A percentile compares a stretch with the other conserved stretches of the same genome.
phyloP scores from a whole-genome alignment of 257 asterid species.

The Solanum neorickii region DNA sequence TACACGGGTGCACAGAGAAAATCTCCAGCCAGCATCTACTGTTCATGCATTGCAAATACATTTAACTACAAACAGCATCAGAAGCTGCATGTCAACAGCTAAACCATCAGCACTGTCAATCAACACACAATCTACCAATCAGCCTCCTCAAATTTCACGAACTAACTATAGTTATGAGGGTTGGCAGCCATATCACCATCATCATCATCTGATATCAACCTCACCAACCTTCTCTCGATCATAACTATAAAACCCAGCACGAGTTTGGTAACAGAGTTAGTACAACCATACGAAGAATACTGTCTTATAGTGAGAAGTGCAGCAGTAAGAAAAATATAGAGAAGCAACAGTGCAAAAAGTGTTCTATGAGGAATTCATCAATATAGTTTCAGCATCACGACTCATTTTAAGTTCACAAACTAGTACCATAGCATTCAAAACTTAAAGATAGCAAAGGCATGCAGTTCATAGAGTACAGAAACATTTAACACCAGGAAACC shows the following conservation, averaged over 20 bases:
- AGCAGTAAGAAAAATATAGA: neutral
- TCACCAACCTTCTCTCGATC: conserved; percentile 13
- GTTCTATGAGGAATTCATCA: neutral
- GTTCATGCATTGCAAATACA: neutral
- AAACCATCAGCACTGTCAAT: neutral
- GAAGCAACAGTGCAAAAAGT: neutral
- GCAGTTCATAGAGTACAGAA: neutral
- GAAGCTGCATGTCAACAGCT: conserved; percentile 3
- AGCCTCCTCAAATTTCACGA: neutral
- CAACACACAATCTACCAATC: conserved; percentile 7
- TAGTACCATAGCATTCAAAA: neutral
- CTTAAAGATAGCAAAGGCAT: neutral
- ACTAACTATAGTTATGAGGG: neutral
- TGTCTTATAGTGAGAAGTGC: neutral
- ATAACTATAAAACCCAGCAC: conserved; percentile 6
- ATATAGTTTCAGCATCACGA: neutral
- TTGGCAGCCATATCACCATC: neutral
- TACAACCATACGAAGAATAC: neutral
- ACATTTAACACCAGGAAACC: neutral
- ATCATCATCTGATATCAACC: neutral
- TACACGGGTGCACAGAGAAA: neutral
- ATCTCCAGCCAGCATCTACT: neutral
- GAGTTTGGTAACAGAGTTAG: conserved; percentile 4
- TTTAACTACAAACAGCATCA: conserved; percentile 7
- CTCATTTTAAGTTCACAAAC: neutral